Evolutionary conservation across 2,329 filamentous ascomycete species (phyloP), one percentile per base, ranked within the genome.

Genomic region (Raffaelea arxii): DNA sequence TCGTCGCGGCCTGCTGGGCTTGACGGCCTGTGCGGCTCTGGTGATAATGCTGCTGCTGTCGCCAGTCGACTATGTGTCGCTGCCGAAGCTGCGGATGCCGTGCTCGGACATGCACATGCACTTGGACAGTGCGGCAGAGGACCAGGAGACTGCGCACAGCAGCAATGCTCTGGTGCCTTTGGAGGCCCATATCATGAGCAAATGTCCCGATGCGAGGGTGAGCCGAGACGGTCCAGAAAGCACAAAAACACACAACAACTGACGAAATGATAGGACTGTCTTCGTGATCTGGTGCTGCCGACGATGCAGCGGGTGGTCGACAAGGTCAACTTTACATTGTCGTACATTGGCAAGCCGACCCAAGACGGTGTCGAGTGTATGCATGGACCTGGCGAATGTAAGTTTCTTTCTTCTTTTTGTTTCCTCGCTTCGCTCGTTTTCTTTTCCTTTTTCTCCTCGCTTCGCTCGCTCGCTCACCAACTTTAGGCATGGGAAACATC

Each of bases 151-250:
- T 37, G 39, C 27, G 39, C 30, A 43, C 40, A 23, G 23, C 46
- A 35, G 40, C 23, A 43, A 53, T 44, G 52, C 51, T 39, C 65
- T 71, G 48, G 84, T 97, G 4, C 85, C 88, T 4, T 67, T 98
- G 2, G 92, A 98, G 63, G 86, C 88, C 47, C 91, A 97, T 63
- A 92, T 97, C 56, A 98, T 97, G 83, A 86, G 82, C 67, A 96
- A 97, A 72, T 98, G 92, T 59, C 90, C 91, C 0, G 92, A 98
- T 65, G 89, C 92, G 2, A 76, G 74, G 62, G 75, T 77, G 58
- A n/a, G n/a, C n/a, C n/a, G n/a, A n/a, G n/a, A n/a, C n/a, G n/a
- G n/a, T n/a, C n/a, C n/a, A n/a, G n/a, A n/a, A n/a, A n/a, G n/a
- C n/a, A n/a, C n/a, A n/a, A n/a, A n/a, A n/a, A n/a, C n/a, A n/a